Conservation (phyloP, 352 stramenopile genomes). For the Phytopythium vexans region DNA sequence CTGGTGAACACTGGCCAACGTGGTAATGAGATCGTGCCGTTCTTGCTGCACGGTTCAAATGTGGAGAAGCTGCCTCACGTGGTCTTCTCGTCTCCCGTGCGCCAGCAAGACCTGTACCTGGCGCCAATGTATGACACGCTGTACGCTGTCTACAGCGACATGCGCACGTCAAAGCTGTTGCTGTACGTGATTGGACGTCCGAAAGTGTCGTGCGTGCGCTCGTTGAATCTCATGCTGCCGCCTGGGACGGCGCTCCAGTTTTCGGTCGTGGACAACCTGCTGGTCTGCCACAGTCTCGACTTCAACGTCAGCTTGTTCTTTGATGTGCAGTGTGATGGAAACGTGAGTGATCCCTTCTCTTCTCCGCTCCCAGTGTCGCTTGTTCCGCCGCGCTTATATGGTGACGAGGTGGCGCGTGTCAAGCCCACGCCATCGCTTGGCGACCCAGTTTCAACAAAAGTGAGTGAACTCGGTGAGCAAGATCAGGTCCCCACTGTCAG, state of each 20-base stretch:
- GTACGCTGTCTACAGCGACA: slow-evolving; percentile 64
- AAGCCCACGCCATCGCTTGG: no score
- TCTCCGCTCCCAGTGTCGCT: slow-evolving; percentile 63
- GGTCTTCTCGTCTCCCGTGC: slow-evolving; percentile 63
- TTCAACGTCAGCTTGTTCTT: slow-evolving; percentile 83
- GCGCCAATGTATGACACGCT: slow-evolving; percentile 65
- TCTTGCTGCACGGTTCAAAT: slow-evolving; percentile 47
- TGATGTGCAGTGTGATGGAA: slow-evolving; percentile 62
- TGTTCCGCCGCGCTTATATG: slow-evolving; percentile 16
- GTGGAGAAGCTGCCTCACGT: slow-evolving; percentile 70
- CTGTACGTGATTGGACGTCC: slow-evolving; percentile 63
- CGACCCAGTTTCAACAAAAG: no score
- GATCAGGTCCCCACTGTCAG: no score
- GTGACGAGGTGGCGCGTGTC: no score
- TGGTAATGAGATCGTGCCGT: slow-evolving; percentile 78
- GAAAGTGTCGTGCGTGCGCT: slow-evolving; percentile 73
- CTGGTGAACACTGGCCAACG: slow-evolving; percentile 68
- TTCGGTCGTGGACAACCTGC: slow-evolving; percentile 81
- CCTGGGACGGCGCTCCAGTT: slow-evolving; percentile 52
- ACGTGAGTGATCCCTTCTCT: slow-evolving; percentile 64
- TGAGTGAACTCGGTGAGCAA: no score
- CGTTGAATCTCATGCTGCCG: slow-evolving; percentile 68
- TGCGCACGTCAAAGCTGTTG: slow-evolving; percentile 54
- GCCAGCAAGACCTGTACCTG: slow-evolving; percentile 50
- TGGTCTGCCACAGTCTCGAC: slow-evolving; percentile 78